Evolutionary conservation across 2,329 filamentous ascomycete genomes (phyloP), one percentile per base, ranked within the genome.

Genomic region (Aspergillus sp.): DNA sequence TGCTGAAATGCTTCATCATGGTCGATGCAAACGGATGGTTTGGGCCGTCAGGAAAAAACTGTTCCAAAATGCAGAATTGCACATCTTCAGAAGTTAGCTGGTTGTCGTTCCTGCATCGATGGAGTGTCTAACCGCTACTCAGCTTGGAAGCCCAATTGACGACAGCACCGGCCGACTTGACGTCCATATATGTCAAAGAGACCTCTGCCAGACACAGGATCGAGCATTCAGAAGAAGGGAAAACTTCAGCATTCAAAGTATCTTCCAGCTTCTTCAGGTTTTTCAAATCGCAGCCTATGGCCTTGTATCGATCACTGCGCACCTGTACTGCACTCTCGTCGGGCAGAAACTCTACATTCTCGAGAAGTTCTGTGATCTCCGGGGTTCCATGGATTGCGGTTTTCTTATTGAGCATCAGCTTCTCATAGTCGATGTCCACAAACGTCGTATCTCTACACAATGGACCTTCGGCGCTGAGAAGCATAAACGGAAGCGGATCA

Each of bases 181-280:
- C 79, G 44, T 89, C 82, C 88, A 95, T 94, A 57, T 95, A 95
- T 1, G 89, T 93, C 33, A 95, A 80, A 4, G 90, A 94, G 10
- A 95, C 90, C 66, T 97, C 91, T 1, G 90, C 90, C 27, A 90
- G 78, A 56, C 93, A 95, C 26, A 96, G 71, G 2, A 95, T 77
- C 3, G 77, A 73, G 46, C 78, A 81, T 6, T 78, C 69, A 1
- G 75, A 61, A 1, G 75, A 61, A 11, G 84, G 61, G 33, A 83
- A 71, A 2, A 88, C 61, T 36, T 85, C 73, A 8, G 67, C 67
- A 12, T 75, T 74, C 26, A 95, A 67, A 4, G 80, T 72, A 5
- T 70, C 59, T 45, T 83, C 72, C 7, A 96, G 71, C 11, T 70
- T 72, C 19, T 72, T 59, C 5, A 90, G 71, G 42, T 91, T 76